Base-by-base conservation (phyloP, 2,329 filamentous ascomycete species). In the Microcyclospora tardicrescens region DNA sequence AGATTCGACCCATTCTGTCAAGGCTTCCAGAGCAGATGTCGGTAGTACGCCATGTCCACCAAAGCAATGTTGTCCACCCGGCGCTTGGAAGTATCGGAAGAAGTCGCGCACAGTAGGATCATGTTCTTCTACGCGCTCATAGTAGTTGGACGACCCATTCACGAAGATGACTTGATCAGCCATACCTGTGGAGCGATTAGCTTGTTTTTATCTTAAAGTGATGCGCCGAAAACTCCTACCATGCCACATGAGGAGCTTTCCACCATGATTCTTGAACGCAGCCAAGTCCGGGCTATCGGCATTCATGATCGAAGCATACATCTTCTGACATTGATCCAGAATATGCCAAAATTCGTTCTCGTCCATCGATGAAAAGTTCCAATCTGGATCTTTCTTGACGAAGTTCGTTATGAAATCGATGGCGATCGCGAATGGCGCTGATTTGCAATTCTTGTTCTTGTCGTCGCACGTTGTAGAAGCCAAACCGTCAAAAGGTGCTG, bases 231-330 rank as follows among this genome's bases (percentile, higher is more conserved):
- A 5, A 46, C 51, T 15, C 13, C 16, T 41, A 5, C 62, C 65
- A 37, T 67, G 63, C 57, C 59, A 67, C 1, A 56, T 60, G 12
- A 68, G 54, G 48, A 68, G 56, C 42, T 67, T 68, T 2, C 57
- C 62, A 0, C 61, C 63, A 1, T 46, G 40, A 1, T 46, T 36
- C 19, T 53, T 53, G 47, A 67, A 68, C 0, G 36, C 46, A 0
- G 53, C 51, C 0, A 68, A 51, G 41, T 66, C 57, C 2, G 62
- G 56, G 33, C 63, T 51, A 14, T 50, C 39, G 0, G 61, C 61
- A 5, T 55, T 58, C 10, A 66, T 61, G 28, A 62, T 54, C 2
- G 50, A 48, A 13, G 49, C 42, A 39, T 60, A 66, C 38, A 53
- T 46, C 16, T 48, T 39, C 6, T 44, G 33, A 2, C 51, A 53